phyloP scores from a whole-genome alignment of 164 flowering plant genomes.

The Magnolia kwangsiensis region DNA sequence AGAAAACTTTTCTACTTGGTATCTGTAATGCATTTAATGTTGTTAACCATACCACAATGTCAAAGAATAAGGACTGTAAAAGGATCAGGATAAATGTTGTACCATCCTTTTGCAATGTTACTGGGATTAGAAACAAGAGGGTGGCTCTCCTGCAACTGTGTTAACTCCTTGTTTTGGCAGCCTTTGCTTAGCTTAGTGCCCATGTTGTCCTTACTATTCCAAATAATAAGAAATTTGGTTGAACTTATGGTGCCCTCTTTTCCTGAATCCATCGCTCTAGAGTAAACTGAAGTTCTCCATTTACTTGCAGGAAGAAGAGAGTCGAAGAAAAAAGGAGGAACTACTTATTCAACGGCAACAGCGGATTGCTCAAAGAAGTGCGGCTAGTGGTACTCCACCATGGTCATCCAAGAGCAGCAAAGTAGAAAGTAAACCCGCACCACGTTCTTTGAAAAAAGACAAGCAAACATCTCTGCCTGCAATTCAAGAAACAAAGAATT shows the following conservation, averaged over 20 bases:
- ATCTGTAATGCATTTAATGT: too few relatives aligned
- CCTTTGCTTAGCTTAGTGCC: background rate
- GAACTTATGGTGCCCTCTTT: background rate
- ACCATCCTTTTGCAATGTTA: background rate
- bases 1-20: too few relatives aligned
- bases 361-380: conserved; percentile 89
- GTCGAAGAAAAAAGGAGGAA: conserved; percentile 66
- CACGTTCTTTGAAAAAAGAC: background rate
- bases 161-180: background rate
- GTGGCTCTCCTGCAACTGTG: background rate
- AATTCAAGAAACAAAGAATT: conserved; percentile 32
- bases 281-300: conserved; percentile 1
- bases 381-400: conserved; percentile 32
- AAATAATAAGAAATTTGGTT: background rate
- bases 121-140: background rate
- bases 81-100: too few relatives aligned
- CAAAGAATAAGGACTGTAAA: too few relatives aligned
- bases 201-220: background rate
- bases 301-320: conserved; percentile 74
- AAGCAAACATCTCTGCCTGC: conserved; percentile 24
- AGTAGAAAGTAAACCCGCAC: conserved; percentile 25
- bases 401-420: conserved; percentile 26
- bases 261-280: background rate
- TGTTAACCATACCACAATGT: too few relatives aligned
- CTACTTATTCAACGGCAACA: conserved; percentile 60